A percentile compares a stretch with the other conserved stretches of the same genome.
Conservation (phyloP, 2,329 filamentous ascomycete genomes). For the Penicillium brasilianum region DNA sequence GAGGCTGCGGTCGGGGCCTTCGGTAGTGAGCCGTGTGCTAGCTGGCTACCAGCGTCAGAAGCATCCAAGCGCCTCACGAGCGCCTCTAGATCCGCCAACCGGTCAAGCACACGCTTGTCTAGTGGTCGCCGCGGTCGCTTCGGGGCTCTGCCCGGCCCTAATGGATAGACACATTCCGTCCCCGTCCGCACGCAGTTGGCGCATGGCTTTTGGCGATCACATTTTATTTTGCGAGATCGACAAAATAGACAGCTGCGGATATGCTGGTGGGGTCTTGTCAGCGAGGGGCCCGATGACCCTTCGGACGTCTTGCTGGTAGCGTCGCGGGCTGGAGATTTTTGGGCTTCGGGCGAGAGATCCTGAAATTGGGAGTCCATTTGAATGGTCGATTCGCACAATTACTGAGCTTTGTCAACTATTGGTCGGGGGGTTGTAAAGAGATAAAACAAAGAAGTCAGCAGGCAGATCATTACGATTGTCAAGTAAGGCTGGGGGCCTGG, state of each 20-base stretch:
- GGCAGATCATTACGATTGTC: neutral
- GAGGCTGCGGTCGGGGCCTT: neutral
- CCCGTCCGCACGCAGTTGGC: slow-evolving; percentile 49
- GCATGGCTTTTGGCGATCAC: slow-evolving; percentile 50
- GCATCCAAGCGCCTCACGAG: slow-evolving; percentile 50
- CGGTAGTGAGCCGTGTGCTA: neutral
- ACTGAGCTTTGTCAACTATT: neutral
- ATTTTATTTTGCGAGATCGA: slow-evolving; percentile 50
- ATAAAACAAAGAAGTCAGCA: neutral
- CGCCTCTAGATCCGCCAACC: slow-evolving; percentile 60
- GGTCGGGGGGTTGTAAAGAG: neutral
- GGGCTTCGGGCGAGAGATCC: neutral
- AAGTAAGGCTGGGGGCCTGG: neutral
- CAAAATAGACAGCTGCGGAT: slow-evolving; percentile 39
- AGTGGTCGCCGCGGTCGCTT: slow-evolving; percentile 19
- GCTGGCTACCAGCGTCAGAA: neutral
- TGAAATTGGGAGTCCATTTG: neutral
- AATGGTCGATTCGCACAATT: neutral
- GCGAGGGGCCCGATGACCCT: neutral
- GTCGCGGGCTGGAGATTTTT: neutral
- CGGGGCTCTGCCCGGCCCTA: slow-evolving; percentile 29
- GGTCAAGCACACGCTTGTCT: slow-evolving; percentile 50
- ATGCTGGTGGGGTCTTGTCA: neutral
- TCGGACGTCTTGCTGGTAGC: neutral
- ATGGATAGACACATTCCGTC: slow-evolving; percentile 43